These are phyloP conservation scores for Petunia secreta DNA, from an alignment of 257 asterid genomes.

Conservation along the genomic window DNA sequence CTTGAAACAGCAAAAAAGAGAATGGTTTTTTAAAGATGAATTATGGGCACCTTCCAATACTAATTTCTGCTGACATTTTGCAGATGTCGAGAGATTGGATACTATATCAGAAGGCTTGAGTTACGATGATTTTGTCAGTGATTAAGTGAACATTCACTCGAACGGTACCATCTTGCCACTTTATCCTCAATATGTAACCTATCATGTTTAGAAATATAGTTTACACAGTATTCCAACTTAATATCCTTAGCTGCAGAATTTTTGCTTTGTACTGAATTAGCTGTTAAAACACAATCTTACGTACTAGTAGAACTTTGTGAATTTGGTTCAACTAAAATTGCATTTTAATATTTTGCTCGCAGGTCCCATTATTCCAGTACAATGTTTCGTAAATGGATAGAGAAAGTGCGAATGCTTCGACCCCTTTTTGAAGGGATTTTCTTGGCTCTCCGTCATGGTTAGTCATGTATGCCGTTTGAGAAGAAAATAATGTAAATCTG, in stretches of 20 bases:
- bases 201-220: not conserved
- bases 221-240: not conserved
- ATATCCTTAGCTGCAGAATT: not conserved
- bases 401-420: not conserved
- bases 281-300: not conserved
- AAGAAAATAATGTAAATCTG: not conserved
- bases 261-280: not conserved
- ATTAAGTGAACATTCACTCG: conserved; percentile 28
- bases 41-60: not conserved
- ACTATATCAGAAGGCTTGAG: conserved; percentile 58
- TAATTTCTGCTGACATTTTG: conserved; percentile 24
- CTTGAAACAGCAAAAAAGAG: not conserved
- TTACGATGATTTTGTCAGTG: conserved; percentile 55
- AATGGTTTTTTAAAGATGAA: not conserved
- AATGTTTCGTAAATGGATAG: not conserved
- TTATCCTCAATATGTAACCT: not conserved
- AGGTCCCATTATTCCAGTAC: conserved; percentile 18
- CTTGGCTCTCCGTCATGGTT: not conserved
- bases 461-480: not conserved
- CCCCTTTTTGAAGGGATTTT: not conserved
- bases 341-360: not conserved
- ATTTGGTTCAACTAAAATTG: not conserved
- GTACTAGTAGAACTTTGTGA: not conserved
- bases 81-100: conserved; percentile 57
- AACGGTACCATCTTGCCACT: conserved; percentile 28